Evolutionary conservation across 2,329 filamentous ascomycete species (phyloP).

Genomic region (Diaporthe destruens): DNA sequence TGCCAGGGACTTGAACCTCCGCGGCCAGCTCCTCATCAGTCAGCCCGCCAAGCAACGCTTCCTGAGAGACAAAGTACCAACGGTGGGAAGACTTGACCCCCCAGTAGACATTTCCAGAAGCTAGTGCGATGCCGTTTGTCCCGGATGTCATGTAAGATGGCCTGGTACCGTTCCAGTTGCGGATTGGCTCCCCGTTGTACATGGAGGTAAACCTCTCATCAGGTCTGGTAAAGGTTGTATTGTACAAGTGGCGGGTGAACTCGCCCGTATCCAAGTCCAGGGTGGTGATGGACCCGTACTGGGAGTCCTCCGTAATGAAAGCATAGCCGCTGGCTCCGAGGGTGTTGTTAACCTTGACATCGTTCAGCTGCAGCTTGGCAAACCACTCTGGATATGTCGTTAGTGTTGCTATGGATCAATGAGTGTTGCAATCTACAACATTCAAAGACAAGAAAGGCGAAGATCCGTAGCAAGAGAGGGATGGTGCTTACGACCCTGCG

Average conservation of each 20-base stretch:
- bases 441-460: too few species aligned
- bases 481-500: neutral
- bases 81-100: neutral
- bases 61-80: slow-evolving; percentile 3
- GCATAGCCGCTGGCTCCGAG: neutral
- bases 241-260: slow-evolving; percentile 3
- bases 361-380: slow-evolving; percentile 13
- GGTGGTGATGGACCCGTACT: slow-evolving; percentile 12
- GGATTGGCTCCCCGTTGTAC: slow-evolving; percentile 18
- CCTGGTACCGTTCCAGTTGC: slow-evolving; percentile 11
- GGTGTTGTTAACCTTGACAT: slow-evolving; percentile 1
- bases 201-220: slow-evolving; percentile 15
- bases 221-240: slow-evolving; percentile 17
- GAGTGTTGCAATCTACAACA: too few species aligned
- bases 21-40: neutral
- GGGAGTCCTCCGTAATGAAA: slow-evolving; percentile 14
- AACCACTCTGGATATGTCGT: neutral
- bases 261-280: neutral
- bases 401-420: too few species aligned
- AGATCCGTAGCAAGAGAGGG: too few species aligned
- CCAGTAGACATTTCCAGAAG: neutral
- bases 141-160: slow-evolving; percentile 9
- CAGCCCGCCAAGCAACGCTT: neutral
- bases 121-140: neutral
- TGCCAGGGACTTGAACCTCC: neutral